Evolutionary conservation across 768 basidiomycete species (phyloP).

Genomic region (Lactarius hatsudake): DNA sequence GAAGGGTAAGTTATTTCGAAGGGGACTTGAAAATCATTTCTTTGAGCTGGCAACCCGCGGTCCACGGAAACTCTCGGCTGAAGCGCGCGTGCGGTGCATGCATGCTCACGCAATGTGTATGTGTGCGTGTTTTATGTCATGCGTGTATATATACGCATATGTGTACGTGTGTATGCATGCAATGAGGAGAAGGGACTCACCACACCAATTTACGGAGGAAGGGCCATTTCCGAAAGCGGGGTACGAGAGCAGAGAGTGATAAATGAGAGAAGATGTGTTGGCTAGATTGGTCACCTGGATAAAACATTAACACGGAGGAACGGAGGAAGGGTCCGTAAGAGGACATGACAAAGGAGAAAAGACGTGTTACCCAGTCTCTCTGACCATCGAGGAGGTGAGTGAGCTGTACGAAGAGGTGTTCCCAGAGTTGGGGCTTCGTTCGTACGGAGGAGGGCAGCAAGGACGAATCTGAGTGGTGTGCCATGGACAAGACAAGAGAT

Average conservation of each 20-base stretch:
- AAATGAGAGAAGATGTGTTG: slow-evolving; percentile 80
- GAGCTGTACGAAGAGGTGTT: slow-evolving; percentile 66
- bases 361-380: slow-evolving; percentile 64
- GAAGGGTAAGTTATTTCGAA: slow-evolving; percentile 23
- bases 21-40: slow-evolving; percentile 32
- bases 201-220: slow-evolving; percentile 89
- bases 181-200: slow-evolving; percentile 46
- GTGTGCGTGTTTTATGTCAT: neutral
- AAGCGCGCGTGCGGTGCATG: neutral
- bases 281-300: slow-evolving; percentile 80
- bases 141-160: neutral
- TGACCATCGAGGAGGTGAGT: slow-evolving; percentile 60
- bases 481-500: slow-evolving; percentile 36
- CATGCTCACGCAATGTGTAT: neutral
- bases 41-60: slow-evolving; percentile 26
- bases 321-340: slow-evolving; percentile 12
- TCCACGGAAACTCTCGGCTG: slow-evolving; percentile 9
- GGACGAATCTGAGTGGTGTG: slow-evolving; percentile 85
- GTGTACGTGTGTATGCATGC: neutral
- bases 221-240: slow-evolving; percentile 59
- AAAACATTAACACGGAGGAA: slow-evolving; percentile 2
- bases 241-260: slow-evolving; percentile 71
- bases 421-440: slow-evolving; percentile 79
- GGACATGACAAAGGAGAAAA: neutral
- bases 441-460: slow-evolving; percentile 66